Conservation (phyloP, 2,329 filamentous ascomycete species). For the Coniochaeta pulveracea region DNA sequence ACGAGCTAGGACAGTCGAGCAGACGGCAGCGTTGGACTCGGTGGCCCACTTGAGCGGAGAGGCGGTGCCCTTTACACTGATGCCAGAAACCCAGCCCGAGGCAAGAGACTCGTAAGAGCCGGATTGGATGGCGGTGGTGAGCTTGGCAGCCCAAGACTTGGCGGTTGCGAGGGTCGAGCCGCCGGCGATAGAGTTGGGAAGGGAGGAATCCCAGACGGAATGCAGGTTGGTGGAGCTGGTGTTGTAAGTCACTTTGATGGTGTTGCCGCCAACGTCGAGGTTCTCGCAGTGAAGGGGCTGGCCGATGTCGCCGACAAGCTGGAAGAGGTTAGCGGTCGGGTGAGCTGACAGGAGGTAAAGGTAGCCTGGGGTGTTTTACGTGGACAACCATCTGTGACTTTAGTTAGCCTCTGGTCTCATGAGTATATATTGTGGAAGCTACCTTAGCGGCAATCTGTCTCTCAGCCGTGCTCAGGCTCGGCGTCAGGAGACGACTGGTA, state of each 20-base stretch:
- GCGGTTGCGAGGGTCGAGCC: conserved; percentile 22
- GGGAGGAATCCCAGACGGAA: conserved; percentile 47
- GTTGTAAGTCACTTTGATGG: conserved; percentile 41
- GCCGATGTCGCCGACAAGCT: conserved; percentile 45
- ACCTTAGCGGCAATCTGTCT: conserved; percentile 24
- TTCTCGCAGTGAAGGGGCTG: conserved; percentile 43
- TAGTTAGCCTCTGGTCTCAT: conserved; percentile 6
- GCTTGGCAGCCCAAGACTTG: conserved; percentile 24
- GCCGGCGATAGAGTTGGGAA: conserved; percentile 34
- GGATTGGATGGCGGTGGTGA: conserved; percentile 24
- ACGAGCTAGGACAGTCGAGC: conserved; percentile 27
- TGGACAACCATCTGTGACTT: conserved; percentile 18
- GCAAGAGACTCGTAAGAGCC: conserved; percentile 23
- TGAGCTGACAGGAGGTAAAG: conserved; percentile 6
- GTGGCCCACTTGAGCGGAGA: conserved; percentile 26
- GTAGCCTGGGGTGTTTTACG: conserved; percentile 6
- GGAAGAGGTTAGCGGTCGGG: conserved; percentile 17
- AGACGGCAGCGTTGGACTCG: conserved; percentile 30
- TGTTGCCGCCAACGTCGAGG: conserved; percentile 42
- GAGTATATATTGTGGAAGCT: conserved; percentile 16
- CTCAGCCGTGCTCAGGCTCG: conserved; percentile 14
- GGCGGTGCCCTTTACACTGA: conserved; percentile 18
- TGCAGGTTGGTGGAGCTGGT: conserved; percentile 45
- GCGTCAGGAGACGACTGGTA: conserved; percentile 17
- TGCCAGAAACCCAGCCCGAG: conserved; percentile 22